Evolutionary conservation across 1,284 basidiomycete species (phyloP), one percentile per base, ranked within the genome.

Genomic region (Puccinia novopanici): DNA sequence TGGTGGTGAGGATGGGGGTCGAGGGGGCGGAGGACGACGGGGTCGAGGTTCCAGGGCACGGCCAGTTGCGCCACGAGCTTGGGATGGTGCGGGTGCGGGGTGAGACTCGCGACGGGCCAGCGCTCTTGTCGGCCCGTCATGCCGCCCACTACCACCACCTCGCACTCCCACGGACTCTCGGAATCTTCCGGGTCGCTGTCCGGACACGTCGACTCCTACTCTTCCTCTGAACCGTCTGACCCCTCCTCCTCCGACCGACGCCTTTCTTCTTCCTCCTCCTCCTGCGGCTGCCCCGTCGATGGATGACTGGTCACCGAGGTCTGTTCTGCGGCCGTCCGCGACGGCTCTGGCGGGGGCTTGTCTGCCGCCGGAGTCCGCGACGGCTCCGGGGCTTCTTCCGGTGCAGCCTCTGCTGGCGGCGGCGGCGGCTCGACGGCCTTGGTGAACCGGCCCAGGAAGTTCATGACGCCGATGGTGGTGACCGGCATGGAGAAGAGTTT

Each of bases 81-180:
- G 9, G 96, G 96, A 86, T 98, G 96, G 86, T 98, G 94, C 22
- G 95, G 95, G 0, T 95, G 95, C 8, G 95, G 96, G 12, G 91
- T 91, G 50, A 97, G 89, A 37, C 92, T 93, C 15, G 91, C 94
- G 15, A 89, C 82, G 13, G 84, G 81, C 13, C 92, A 89, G 84
- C 92, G 92, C 70, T 91, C 34, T 22, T 45, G 15, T n/a, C 19
- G 9, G n/a, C 0, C 70, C 54, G 0, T 24, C 30, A n/a, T n/a
- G 17, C 30, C 24, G 17, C 34, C 59, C 17, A 48, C n/a, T 8
- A 87, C 87, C 1, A 88, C 86, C 15, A 87, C 84, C 63, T 84
- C 84, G 85, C 95, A 98, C 59, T 91, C 90, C 95, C 95, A 99
- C 0, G 95, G 93, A 40, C 93, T 94, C 86, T 98, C 95, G 65